These are phyloP conservation scores for Fusarium verrucosum DNA, from an alignment of 2,329 filamentous ascomycete genomes.

Conservation along the genomic window DNA sequence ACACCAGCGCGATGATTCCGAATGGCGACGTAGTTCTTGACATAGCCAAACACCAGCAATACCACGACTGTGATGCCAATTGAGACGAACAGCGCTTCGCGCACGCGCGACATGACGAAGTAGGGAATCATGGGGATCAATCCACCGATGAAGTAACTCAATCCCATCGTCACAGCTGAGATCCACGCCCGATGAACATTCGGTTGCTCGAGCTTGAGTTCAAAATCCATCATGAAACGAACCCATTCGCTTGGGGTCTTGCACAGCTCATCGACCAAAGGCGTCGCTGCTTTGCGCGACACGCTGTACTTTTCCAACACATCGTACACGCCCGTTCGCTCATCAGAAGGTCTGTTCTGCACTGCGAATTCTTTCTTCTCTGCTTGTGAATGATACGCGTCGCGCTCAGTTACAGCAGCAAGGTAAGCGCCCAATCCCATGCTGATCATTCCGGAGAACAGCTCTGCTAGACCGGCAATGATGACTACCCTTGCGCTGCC, in stretches of 20 bases:
- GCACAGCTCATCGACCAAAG: slow-evolving; percentile 61
- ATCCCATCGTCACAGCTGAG: slow-evolving; percentile 71
- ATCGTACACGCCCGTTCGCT: slow-evolving; percentile 59
- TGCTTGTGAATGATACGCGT: slow-evolving; percentile 61
- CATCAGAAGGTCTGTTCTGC: slow-evolving; percentile 53
- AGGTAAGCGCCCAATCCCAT: slow-evolving; percentile 82
- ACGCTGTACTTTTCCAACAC: slow-evolving; percentile 63
- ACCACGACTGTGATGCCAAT: slow-evolving; percentile 68
- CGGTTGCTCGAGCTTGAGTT: slow-evolving; percentile 58
- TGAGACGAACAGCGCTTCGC: slow-evolving; percentile 65
- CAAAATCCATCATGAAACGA: slow-evolving; percentile 69
- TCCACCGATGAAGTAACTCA: slow-evolving; percentile 76
- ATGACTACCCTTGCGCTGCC: slow-evolving; percentile 74
- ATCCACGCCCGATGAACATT: slow-evolving; percentile 58
- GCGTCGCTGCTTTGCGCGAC: slow-evolving; percentile 52
- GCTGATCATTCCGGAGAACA: slow-evolving; percentile 78
- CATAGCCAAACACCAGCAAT: slow-evolving; percentile 71
- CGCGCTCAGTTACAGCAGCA: slow-evolving; percentile 67
- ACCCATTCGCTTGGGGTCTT: slow-evolving; percentile 60
- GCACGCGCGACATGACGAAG: slow-evolving; percentile 62
- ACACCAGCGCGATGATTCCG: slow-evolving; percentile 62
- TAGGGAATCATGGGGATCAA: slow-evolving; percentile 77
- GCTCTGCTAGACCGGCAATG: slow-evolving; percentile 76
- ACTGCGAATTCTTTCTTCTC: slow-evolving; percentile 57
- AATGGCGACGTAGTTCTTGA: slow-evolving; percentile 66